Conservation (phyloP, 2,329 filamentous ascomycete species). For the Cadophora luteo-olivacea region DNA sequence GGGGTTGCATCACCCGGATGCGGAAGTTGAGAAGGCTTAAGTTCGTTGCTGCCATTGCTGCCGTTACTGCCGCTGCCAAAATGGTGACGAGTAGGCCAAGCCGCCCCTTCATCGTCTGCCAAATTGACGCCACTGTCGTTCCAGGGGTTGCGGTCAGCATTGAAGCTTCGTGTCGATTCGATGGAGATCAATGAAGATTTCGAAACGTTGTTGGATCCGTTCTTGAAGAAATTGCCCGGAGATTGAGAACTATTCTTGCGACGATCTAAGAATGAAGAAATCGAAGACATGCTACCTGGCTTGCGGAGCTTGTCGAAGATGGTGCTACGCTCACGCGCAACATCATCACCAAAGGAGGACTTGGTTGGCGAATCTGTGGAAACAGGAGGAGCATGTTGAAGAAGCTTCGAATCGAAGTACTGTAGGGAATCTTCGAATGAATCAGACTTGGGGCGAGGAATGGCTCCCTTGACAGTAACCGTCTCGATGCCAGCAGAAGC, state of each 20-base stretch:
- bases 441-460: conserved; percentile 97
- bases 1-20: conserved; percentile 83
- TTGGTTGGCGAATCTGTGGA: conserved; percentile 90
- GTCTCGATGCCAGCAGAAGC: conserved; percentile 89
- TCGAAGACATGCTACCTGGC: conserved; percentile 91
- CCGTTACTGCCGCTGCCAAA: conserved; percentile 67
- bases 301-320: conserved; percentile 95
- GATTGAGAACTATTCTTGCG: conserved; percentile 93
- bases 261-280: conserved; percentile 93
- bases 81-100: conserved; percentile 63
- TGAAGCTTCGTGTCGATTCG: conserved; percentile 89
- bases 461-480: conserved; percentile 87
- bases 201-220: conserved; percentile 85
- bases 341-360: conserved; percentile 80
- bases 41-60: conserved; percentile 56
- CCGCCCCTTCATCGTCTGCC: conserved; percentile 77
- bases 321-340: conserved; percentile 77
- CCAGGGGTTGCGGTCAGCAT: conserved; percentile 95
- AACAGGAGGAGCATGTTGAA: conserved; percentile 87
- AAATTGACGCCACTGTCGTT: conserved; percentile 97
- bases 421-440: conserved; percentile 97
- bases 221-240: conserved; percentile 86
- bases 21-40: conserved; percentile 65
- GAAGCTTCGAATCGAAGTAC: conserved; percentile 95
- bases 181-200: conserved; percentile 96